Conservation (phyloP, 1,139 yeast genomes). For the Saccharomyces hybrid region DNA sequence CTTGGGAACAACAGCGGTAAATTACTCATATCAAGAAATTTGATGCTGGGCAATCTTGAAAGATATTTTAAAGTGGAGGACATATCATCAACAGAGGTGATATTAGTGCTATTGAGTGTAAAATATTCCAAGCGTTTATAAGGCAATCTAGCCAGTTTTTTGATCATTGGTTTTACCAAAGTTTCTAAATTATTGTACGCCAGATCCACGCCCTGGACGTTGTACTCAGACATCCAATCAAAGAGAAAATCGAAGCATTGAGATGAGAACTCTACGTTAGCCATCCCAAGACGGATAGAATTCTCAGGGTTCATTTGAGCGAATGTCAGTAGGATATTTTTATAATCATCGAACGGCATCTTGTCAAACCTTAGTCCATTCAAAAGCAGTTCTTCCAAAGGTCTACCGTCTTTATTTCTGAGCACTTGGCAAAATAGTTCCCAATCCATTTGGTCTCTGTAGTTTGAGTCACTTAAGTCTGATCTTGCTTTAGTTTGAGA, state of each 20-base stretch:
- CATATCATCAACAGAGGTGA: constrained; percentile 48
- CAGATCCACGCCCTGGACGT: constrained; percentile 73
- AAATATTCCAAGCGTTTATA: constrained; percentile 41
- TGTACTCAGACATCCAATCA: constrained; percentile 52
- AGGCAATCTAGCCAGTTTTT: constrained; percentile 22
- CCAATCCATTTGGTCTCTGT: constrained; percentile 76
- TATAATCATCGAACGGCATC: constrained; percentile 43
- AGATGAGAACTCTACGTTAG: constrained; percentile 55
- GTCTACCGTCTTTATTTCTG: constrained; percentile 48
- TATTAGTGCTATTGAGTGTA: constrained; percentile 63
- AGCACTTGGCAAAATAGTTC: constrained; percentile 54
- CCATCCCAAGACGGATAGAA: constrained; percentile 57
- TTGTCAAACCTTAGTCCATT: constrained; percentile 61
- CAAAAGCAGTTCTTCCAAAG: constrained; percentile 68
- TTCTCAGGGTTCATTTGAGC: constrained; percentile 25
- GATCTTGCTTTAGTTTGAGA: constrained; percentile 62
- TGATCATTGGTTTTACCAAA: constrained; percentile 39
- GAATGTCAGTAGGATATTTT: constrained; percentile 38
- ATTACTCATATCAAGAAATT: constrained; percentile 72
- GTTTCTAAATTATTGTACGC: constrained; percentile 70
- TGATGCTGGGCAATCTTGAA: constrained; percentile 46
- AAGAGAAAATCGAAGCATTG: constrained; percentile 51
- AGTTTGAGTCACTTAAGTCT: constrained; percentile 44
- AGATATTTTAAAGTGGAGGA: constrained; percentile 46
- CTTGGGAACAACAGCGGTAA: constrained; percentile 69